Evolutionary conservation across 2,329 filamentous ascomycete genomes (phyloP).

Genomic region (Sclerotinia borealis): DNA sequence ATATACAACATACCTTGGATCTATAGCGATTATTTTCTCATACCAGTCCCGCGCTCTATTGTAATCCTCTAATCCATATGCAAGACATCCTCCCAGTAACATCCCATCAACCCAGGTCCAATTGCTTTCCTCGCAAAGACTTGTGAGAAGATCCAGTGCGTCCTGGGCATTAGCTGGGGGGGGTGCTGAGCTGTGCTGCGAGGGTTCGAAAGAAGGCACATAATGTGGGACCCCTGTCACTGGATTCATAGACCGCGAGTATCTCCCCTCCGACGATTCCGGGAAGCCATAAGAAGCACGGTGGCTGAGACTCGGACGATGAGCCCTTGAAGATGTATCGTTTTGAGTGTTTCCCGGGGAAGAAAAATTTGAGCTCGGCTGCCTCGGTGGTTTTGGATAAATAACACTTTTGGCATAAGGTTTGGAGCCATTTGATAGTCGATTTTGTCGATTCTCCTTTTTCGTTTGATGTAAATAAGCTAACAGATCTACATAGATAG

Average conservation of each 20-base stretch:
- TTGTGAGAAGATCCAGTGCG: slow-evolving; percentile 66
- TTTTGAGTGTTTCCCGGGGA: slow-evolving; percentile 12
- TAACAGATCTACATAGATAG: slow-evolving; percentile 65
- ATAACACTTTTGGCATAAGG: slow-evolving; percentile 45
- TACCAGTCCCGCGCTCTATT: slow-evolving; percentile 72
- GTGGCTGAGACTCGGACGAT: not conserved
- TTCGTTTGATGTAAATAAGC: slow-evolving; percentile 56
- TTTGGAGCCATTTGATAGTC: slow-evolving; percentile 32
- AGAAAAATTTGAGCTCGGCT: slow-evolving; percentile 26
- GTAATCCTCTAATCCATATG: slow-evolving; percentile 84
- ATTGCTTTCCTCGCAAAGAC: slow-evolving; percentile 69
- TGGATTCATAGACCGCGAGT: slow-evolving; percentile 18
- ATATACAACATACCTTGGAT: slow-evolving; percentile 44
- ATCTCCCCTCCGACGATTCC: slow-evolving; percentile 12
- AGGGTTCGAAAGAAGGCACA: slow-evolving; percentile 23
- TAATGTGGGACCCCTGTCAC: slow-evolving; percentile 26
- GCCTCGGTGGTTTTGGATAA: slow-evolving; percentile 43
- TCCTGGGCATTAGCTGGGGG: slow-evolving; percentile 45
- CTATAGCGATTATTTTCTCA: slow-evolving; percentile 52
- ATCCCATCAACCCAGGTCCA: slow-evolving; percentile 95
- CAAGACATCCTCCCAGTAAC: slow-evolving; percentile 81
- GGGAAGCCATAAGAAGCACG: slow-evolving; percentile 4
- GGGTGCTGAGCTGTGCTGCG: slow-evolving; percentile 15
- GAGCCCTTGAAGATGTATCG: not conserved
- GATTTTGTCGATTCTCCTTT: slow-evolving; percentile 37